Percentiles rank a stretch among this genome's conserved stretches.
These are phyloP conservation scores for Pulveroboletus sp. DNA, from an alignment of 768 basidiomycete genomes.

Conservation along the genomic window DNA sequence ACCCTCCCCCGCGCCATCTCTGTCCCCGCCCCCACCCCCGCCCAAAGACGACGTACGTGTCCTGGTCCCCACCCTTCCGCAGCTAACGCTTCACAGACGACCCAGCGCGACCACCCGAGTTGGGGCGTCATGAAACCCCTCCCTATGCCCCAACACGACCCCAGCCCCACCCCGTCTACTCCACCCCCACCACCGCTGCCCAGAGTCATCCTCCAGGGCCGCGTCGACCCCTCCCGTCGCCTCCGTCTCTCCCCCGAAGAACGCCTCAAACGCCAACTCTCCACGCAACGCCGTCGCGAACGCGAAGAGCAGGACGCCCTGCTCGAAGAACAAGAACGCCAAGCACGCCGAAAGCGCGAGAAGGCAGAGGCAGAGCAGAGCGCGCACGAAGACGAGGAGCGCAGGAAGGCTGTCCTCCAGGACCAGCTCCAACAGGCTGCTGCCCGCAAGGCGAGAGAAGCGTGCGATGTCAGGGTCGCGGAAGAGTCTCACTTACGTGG, in stretches of 20 bases:
- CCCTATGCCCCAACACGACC: conserved; percentile 15
- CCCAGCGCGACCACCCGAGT: neutral
- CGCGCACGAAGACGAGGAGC: conserved; percentile 39
- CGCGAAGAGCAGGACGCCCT: conserved; percentile 41
- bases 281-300: conserved; percentile 19
- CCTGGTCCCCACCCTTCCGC: neutral
- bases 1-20: conserved; percentile 1
- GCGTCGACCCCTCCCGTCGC: conserved; percentile 7
- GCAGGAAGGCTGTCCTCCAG: conserved; percentile 40
- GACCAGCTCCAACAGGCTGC: conserved; percentile 38
- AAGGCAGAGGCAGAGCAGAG: conserved; percentile 16
- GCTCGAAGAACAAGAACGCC: conserved; percentile 42
- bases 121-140: conserved; percentile 17
- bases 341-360: conserved; percentile 26
- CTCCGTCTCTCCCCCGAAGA: conserved; percentile 24
- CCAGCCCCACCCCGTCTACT: neutral
- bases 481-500: conserved; percentile 44
- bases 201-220: neutral
- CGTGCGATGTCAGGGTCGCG: conserved; percentile 37
- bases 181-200: conserved; percentile 3
- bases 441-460: conserved; percentile 33
- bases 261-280: conserved; percentile 19
- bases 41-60: conserved; percentile 16
- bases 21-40: conserved; percentile 17
- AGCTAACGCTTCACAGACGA: neutral